Evolutionary conservation across 257 asterid species (phyloP).

Genomic region (Solanum chmielewskii): DNA sequence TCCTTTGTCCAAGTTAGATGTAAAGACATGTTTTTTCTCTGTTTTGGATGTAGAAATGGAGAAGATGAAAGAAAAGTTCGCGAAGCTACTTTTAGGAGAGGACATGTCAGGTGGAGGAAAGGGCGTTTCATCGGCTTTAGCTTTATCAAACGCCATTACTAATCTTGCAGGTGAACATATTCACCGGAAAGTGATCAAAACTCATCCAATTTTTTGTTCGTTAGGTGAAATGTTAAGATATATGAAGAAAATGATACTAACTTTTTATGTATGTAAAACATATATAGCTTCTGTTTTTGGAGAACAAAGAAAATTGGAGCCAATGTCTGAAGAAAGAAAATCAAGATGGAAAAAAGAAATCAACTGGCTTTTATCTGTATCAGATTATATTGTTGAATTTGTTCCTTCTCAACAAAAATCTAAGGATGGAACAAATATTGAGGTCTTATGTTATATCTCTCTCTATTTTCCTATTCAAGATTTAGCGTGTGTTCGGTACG

Average conservation of each 20-base stretch:
- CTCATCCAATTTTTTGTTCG: neutral
- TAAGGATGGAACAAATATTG: slow-evolving; percentile 65
- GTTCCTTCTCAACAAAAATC: slow-evolving; percentile 67
- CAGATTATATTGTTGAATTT: slow-evolving; percentile 78
- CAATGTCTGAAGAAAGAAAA: slow-evolving; percentile 62
- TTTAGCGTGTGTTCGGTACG: neutral
- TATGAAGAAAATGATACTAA: neutral
- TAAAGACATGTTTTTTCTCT: neutral
- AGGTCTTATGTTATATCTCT: slow-evolving; percentile 23
- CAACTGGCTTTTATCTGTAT: slow-evolving; percentile 72
- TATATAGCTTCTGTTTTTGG: slow-evolving; percentile 77
- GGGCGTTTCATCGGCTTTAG: slow-evolving; percentile 90
- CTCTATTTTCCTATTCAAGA: neutral
- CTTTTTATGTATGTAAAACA: neutral
- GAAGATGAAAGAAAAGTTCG: slow-evolving; percentile 62
- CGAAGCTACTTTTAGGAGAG: slow-evolving; percentile 79
- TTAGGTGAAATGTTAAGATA: neutral
- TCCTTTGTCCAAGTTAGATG: neutral
- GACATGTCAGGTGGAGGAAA: slow-evolving; percentile 96
- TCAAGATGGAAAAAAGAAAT: slow-evolving; percentile 73
- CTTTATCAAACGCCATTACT: slow-evolving; percentile 79
- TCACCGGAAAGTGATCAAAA: neutral
- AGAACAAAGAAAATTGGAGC: slow-evolving; percentile 67
- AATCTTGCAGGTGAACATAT: slow-evolving; percentile 61
- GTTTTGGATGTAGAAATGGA: slow-evolving; percentile 43